Evolutionary conservation across 2,329 filamentous ascomycete species (phyloP), one percentile per base, ranked within the genome.

Genomic region (Calonectria pseudoreteaudii): DNA sequence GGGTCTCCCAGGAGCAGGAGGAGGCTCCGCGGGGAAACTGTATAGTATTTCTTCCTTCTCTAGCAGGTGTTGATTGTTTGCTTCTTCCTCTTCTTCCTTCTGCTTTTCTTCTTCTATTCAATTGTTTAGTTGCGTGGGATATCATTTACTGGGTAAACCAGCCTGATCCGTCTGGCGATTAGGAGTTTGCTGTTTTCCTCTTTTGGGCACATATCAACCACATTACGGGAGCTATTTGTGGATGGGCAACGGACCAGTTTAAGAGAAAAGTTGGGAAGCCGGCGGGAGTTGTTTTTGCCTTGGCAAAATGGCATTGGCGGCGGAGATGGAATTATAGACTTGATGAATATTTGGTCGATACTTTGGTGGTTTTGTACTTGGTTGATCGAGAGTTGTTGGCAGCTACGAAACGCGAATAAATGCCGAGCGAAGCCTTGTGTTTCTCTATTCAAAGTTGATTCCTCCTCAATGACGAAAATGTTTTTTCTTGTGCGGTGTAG

Each of bases 41-140:
- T 79, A 79, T 38, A 74, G 62, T 71, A 75, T 71, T 70, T 72
- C 30, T 69, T 75, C 41, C 53, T 60, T 30, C 50, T 31, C 67
- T 41, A 50, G 58, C 56, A 41, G 65, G 26, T 66, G 34, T 56
- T 66, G 34, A 13, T 52, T 13, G 41, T 58, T 49, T 50, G 14
- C 31, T 11, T 44, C 31, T 31, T 44, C 31, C 28, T 34, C 2
- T 10, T 34, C 41, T n/a, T n/a, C n/a, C n/a, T n/a, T n/a, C n/a
- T n/a, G n/a, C 28, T 34, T 2, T 10, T 34, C 41, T 11, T 44
- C 31, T 31, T 49, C n/a, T 62, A 38, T 76, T 71, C 56, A 50
- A 52, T 77, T 71, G 23, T 76, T 56, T 26, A 58, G 62, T 20
- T 68, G 50, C 52, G 60, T 38, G 53, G 70, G 58, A 68, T 66